phyloP scores from a whole-genome alignment of 169 alveolate genomes.

The Eimeria tenella region DNA sequence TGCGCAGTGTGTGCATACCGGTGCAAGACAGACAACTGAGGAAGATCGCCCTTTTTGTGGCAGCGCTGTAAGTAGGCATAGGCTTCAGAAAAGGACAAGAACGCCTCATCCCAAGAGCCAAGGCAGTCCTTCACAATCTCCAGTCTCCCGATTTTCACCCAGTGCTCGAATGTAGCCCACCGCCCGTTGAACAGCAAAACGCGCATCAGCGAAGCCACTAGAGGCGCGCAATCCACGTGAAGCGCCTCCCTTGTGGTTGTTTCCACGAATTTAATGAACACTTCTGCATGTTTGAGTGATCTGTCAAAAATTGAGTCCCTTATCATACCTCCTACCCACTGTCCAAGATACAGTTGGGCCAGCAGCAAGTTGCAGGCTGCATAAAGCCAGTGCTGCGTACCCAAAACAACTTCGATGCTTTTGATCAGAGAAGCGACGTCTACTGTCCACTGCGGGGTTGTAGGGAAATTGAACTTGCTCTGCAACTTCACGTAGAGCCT shows the following conservation, averaged over 20 bases:
- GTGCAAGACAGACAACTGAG: constrained; percentile 48
- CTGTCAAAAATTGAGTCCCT: constrained; percentile 56
- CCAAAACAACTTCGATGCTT: constrained; percentile 68
- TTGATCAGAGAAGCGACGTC: constrained; percentile 57
- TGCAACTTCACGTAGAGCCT: constrained; percentile 52
- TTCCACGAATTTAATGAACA: constrained; percentile 52
- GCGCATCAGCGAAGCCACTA: constrained; percentile 70
- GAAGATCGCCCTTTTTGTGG: constrained; percentile 40
- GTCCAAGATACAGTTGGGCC: constrained; percentile 74
- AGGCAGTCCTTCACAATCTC: constrained; percentile 52
- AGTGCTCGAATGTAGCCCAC: constrained; percentile 51
- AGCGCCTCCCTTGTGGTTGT: constrained; percentile 63
- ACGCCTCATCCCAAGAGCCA: constrained; percentile 74
- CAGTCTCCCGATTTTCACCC: constrained; percentile 56
- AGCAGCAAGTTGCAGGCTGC: constrained; percentile 75
- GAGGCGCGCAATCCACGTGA: constrained; percentile 73
- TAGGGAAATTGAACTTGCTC: constrained; percentile 57
- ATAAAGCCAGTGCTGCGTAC: constrained; percentile 74
- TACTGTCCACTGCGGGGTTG: constrained; percentile 69
- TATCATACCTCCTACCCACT: constrained; percentile 76
- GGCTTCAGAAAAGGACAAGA: constrained; percentile 54
- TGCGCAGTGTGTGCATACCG: constrained; percentile 76
- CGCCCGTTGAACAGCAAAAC: constrained; percentile 71
- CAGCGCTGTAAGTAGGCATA: constrained; percentile 43
- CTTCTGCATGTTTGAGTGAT: constrained; percentile 63